Evolutionary conservation across 179 eudicot species (phyloP).

Genomic region (Camellia oleifera): DNA sequence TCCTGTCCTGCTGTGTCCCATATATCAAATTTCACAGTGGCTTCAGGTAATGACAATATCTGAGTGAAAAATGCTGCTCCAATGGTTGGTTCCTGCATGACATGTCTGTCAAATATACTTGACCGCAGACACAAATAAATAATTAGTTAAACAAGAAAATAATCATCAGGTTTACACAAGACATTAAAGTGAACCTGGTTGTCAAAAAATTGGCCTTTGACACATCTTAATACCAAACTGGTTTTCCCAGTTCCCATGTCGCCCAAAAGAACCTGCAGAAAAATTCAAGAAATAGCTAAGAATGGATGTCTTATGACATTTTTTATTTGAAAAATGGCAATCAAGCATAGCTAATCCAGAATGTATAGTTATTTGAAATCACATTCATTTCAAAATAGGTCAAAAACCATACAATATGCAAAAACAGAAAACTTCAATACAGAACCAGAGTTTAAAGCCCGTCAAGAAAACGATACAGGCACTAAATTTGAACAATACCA

Average conservation of each 20-base stretch:
- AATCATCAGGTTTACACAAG: neutral
- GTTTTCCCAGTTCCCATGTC: conserved; percentile 87
- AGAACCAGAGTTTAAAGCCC: neutral
- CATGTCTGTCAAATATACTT: conserved; percentile 6
- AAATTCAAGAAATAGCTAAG: neutral
- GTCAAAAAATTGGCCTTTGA: conserved; percentile 71
- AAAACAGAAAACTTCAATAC: neutral
- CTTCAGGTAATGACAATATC: conserved; percentile 51
- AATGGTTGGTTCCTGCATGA: conserved; percentile 67
- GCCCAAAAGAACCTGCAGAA: conserved; percentile 63
- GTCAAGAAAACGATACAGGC: neutral
- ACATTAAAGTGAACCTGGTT: conserved; percentile 43
- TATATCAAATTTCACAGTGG: conserved; percentile 66
- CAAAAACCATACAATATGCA: neutral
- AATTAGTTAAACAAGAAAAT: neutral
- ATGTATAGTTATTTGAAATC: neutral
- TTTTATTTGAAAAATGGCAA: neutral
- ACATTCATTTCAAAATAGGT: neutral
- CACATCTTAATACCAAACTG: conserved; percentile 71
- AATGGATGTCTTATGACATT: neutral
- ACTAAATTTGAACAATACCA: neutral
- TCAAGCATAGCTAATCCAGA: neutral
- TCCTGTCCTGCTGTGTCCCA: conserved; percentile 93
- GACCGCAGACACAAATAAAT: neutral
- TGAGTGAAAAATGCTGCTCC: conserved; percentile 87